Base-by-base conservation (phyloP, 352 stramenopile genomes). In the Stramenopiles sp. region DNA sequence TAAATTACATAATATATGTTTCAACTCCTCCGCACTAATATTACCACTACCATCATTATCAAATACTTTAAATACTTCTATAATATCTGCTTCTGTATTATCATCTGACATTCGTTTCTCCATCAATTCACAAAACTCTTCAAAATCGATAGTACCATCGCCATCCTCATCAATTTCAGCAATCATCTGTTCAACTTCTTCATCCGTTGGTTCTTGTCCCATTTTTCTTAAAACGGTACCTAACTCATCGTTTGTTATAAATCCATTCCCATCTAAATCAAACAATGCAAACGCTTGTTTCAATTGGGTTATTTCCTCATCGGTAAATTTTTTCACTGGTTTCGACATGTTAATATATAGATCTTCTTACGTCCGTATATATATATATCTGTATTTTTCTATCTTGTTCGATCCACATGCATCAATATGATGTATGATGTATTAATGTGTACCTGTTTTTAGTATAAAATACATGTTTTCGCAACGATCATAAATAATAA, bases 101-200 rank as follows among this genome's bases (percentile, higher is more conserved):
- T 76, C 65, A 33, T 76, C 78, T 23, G 4, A 29, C 31, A 81
- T 79, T 76, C 78, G 32, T 1, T 78, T 38, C 63, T 82, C 33
- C 80, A 82, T 82, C 43, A 82, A 79, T 30, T 82, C 63, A 13
- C 80, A 76, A 30, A 82, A 82, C 29, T 82, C 80, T n/a, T 82
- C 80, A 33, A 85, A 85, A 80, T 32, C 77, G 38, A 85, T 85
- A 1, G 81, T 83, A 6, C 92, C 91, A 83, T 97, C 92, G 63
- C 92, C 92, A 80, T 97, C 93, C 53, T 94, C 92, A 81, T 97
- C 92, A 4, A 96, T 90, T 91, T 97, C 97, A 77, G 92, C 90
- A 82, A 97, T 97, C 92, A 97, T 97, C 83, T 97, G 91, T 82
- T 97, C 92, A 1, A 97, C 89, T 86, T 98, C 93, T 86, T 97